Evolutionary conservation across 192 early-diverging fungal species (phyloP).

Genomic region (Podila epicladia): DNA sequence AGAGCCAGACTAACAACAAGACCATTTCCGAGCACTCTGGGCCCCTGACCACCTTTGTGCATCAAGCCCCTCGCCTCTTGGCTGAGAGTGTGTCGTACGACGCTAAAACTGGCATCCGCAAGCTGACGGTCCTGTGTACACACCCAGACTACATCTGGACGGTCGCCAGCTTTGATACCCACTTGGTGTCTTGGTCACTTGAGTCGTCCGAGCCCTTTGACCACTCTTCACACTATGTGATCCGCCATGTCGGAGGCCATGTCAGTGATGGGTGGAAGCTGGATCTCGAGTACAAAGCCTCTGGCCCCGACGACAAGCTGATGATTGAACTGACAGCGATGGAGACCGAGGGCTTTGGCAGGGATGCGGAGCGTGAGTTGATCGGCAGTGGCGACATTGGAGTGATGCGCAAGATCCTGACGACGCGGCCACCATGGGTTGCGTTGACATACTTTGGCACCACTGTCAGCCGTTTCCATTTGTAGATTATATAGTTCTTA

Average conservation of each 20-base stretch:
- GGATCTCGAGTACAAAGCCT: constrained; percentile 52
- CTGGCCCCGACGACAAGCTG: constrained; percentile 53
- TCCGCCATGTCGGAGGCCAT: constrained; percentile 62
- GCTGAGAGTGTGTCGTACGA: constrained; percentile 60
- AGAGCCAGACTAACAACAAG: constrained; percentile 32
- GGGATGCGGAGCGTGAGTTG: constrained; percentile 52
- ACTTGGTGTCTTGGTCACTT: constrained; percentile 68
- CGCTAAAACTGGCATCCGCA: constrained; percentile 54
- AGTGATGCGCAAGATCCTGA: constrained; percentile 44
- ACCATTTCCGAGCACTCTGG: constrained; percentile 22
- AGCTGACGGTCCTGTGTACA: constrained; percentile 56
- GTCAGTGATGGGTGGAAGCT: constrained; percentile 58
- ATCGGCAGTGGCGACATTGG: constrained; percentile 56
- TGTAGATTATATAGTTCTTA: constrained; percentile 7
- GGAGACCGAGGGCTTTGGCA: constrained; percentile 60
- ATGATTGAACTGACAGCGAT: constrained; percentile 60
- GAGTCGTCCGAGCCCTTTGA: constrained; percentile 52
- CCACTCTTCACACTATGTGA: constrained; percentile 54
- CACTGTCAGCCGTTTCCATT: constrained; percentile 29
- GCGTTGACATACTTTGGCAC: constrained; percentile 45
- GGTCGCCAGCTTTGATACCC: constrained; percentile 71
- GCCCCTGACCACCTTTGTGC: constrained; percentile 34
- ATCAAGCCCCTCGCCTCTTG: constrained; percentile 48
- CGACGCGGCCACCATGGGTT: constrained; percentile 33
- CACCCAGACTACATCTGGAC: constrained; percentile 69